Base-by-base conservation (phyloP, 2,329 filamentous ascomycete genomes). In the Scortechinia acanthostroma region DNA sequence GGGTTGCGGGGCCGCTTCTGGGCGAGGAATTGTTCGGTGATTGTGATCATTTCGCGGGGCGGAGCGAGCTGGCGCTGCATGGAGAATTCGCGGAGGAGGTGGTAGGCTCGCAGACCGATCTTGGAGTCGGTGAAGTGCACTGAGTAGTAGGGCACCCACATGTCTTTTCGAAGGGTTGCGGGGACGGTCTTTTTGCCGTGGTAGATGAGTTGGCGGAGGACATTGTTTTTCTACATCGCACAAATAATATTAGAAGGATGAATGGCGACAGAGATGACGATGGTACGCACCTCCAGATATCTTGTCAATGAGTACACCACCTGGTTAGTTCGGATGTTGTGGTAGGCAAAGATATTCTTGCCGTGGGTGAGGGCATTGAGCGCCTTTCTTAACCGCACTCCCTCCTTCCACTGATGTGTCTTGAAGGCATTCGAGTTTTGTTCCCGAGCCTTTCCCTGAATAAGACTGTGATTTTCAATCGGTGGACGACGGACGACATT, bases 131-230 rank as follows among this genome's bases (percentile, higher is more conserved):
- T 69, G 51, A 83, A 78, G 49, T 72, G 70, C 43, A 82, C 64
- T 21, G 72, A 73, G 55, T 70, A 79, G 57, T 80, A 73, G 0
- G 79, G 78, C 14, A 63, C 64, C 80, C 80, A 84, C 57, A 80
- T 66, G 57, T 84, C 80, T 56, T 75, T 77, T 49, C 80, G 77
- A 43, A 83, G 61, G 4, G 58, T 59, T 33, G 73, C 60, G 21
- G 79, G 79, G 19, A 76, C 67, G 43, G 77, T 76, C 58, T 83
- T 80, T 56, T 83, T 83, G 62, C 79, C 79, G 42, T 79, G 71
- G 61, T 75, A 81, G 49, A 79, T 61, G 22, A 83, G 64, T 63
- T 83, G 80, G 21, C 69, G 67, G 48, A 82, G 61, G 42, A 70
- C 60, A 51, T 63, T 69, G 60, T 64, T 67, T 62, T 71, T 72